Base-by-base conservation (phyloP, 108 stramenopile species). In the Cyclotella atomus region DNA sequence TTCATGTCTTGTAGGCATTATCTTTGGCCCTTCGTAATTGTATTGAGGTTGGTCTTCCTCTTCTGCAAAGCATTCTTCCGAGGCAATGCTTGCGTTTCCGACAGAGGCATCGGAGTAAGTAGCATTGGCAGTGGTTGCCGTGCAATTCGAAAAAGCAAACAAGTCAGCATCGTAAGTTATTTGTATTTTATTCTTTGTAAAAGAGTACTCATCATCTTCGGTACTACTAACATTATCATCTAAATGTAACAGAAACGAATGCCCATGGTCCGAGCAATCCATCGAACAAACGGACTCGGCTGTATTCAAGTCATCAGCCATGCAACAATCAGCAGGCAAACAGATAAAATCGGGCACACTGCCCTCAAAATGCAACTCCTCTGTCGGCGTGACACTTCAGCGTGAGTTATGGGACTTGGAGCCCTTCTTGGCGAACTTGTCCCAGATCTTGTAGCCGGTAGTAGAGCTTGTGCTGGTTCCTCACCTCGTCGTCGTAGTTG, bases 41-140 rank as follows among this genome's bases (percentile, higher is more conserved):
- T 25, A 38, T 1, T 36, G 60, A 38, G 12, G 38, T 41, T 36
- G 15, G 15, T 61, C 38, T 21, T 6, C 10, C 21, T 36, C 38
- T 23, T 21, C 24, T 6, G 38, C 16, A 21, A 61, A 61, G 23
- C 60, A 38, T 21, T 61, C 20, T 21, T 61, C 38, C 1, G 60
- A 38, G 19, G 35, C 29, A 57, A 57, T 57, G 12, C 29, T 19
- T 32, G 56, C 60, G 36, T 38, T 61, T 27, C 60, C 60, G 24
- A 27, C 23, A 41, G 34, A 41, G 14, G 1, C 8, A 16, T 43
- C 59, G 3, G 60, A 38, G 1, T 10, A 8, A 9, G 10, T 30
- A 32, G 4, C 0, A 28, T 49, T 4, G 4, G 47, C 47, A n/a
- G 47, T 49, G n/a, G 47, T n/a, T n/a, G 47, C n/a, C n/a, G 47